A percentile compares a stretch with the other conserved stretches of the same genome.
Evolutionary conservation across 768 basidiomycete genomes (phyloP).

Genomic region (Serpula lacrymans): DNA sequence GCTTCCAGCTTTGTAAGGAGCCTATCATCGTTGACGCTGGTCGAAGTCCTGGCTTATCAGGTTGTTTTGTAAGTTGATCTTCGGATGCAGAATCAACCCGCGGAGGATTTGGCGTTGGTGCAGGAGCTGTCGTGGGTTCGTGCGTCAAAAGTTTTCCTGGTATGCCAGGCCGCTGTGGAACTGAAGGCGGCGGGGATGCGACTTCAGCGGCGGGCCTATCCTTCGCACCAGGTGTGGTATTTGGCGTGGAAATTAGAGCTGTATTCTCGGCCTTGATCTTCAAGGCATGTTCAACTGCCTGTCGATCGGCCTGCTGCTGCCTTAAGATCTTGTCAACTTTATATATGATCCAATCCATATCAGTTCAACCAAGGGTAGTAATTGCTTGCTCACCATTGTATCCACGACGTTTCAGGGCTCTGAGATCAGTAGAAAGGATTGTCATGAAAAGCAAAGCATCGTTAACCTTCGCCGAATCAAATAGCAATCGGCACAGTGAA

Average conservation of each 20-base stretch:
- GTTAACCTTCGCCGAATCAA: conserved; percentile 76
- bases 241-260: conserved; percentile 9
- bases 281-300: conserved; percentile 47
- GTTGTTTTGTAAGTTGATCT: conserved; percentile 4
- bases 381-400: conserved; percentile 62
- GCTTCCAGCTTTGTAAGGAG: conserved; percentile 23
- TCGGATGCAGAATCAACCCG: background rate
- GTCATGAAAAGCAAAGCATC: conserved; percentile 92
- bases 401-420: conserved; percentile 75
- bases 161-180: conserved; percentile 13
- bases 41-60: conserved; percentile 2
- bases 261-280: conserved; percentile 16
- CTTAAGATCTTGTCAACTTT: conserved; percentile 88
- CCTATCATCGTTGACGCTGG: conserved; percentile 7
- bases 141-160: conserved; percentile 20
- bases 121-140: conserved; percentile 9
- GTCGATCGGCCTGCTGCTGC: conserved; percentile 69
- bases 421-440: conserved; percentile 86
- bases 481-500: conserved; percentile 74
- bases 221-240: conserved; percentile 11
- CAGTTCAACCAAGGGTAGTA: background rate
- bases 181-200: conserved; percentile 14
- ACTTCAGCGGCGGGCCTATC: conserved; percentile 3
- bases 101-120: conserved; percentile 6
- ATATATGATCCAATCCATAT: conserved; percentile 9